Evolutionary conservation across 2,329 filamentous ascomycete species (phyloP).

Genomic region (Nemania sp.): DNA sequence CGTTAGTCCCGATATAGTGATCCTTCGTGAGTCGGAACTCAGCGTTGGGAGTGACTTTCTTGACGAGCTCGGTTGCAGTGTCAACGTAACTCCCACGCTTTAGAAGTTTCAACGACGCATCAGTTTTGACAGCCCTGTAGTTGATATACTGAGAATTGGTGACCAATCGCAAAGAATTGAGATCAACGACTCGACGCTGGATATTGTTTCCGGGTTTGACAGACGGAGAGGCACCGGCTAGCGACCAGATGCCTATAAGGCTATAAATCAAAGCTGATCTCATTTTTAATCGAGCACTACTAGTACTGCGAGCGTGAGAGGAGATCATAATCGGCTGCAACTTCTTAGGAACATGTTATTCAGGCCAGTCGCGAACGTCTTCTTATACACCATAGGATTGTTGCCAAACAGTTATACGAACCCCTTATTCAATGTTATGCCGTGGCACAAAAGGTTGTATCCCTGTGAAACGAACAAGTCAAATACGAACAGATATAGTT

Average conservation of each 20-base stretch:
- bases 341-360: not conserved
- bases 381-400: slow-evolving; percentile 15
- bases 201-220: slow-evolving; percentile 1
- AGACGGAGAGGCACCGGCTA: slow-evolving; percentile 19
- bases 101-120: slow-evolving; percentile 34
- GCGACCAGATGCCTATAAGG: slow-evolving; percentile 15
- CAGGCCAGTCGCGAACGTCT: not conserved
- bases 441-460: not conserved
- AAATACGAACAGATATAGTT: slow-evolving; percentile 24
- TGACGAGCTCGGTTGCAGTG: slow-evolving; percentile 51
- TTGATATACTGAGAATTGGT: slow-evolving; percentile 40
- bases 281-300: slow-evolving; percentile 13
- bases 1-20: slow-evolving; percentile 58
- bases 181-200: slow-evolving; percentile 18
- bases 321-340: not conserved
- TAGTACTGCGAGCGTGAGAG: not conserved
- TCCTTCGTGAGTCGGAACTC: slow-evolving; percentile 57
- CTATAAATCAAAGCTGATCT: slow-evolving; percentile 17
- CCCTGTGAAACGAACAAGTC: slow-evolving; percentile 8
- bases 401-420: not conserved
- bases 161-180: slow-evolving; percentile 38
- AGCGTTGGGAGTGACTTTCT: slow-evolving; percentile 42
- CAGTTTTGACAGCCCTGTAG: slow-evolving; percentile 33
- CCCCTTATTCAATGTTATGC: not conserved
- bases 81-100: slow-evolving; percentile 47